Conservation (phyloP, 129 eudicot species). For the Pittosporum tobira region DNA sequence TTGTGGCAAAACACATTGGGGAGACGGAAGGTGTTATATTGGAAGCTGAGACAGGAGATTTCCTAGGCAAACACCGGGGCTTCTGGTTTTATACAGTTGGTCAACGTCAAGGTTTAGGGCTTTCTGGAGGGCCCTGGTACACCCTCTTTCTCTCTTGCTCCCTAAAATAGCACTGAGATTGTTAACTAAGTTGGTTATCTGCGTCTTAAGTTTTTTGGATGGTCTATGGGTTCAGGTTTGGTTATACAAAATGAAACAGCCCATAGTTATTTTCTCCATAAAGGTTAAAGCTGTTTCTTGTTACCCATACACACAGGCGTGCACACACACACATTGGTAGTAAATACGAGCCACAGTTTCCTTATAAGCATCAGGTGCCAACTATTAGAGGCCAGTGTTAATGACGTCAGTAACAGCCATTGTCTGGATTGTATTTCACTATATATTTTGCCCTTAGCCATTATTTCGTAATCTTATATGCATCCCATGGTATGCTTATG, state of each 20-base stretch:
- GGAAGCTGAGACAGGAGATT: conserved; percentile 96
- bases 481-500: conserved; percentile 14
- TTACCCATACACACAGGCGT: too few relatives aligned
- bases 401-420: too few relatives aligned
- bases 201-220: background rate
- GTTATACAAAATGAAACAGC: background rate
- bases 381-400: too few relatives aligned
- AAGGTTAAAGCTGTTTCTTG: too few relatives aligned
- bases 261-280: too few relatives aligned
- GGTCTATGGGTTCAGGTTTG: background rate
- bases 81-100: conserved; percentile 96
- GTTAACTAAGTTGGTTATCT: background rate
- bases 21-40: conserved; percentile 81
- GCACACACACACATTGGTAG: too few relatives aligned
- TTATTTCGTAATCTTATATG: background rate
- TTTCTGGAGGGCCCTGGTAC: conserved; percentile 98
- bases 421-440: too few relatives aligned
- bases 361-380: too few relatives aligned
- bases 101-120: conserved; percentile 94
- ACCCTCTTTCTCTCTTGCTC: background rate
- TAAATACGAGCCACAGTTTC: too few relatives aligned
- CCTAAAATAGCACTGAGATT: background rate
- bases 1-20: conserved; percentile 91
- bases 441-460: too few relatives aligned
- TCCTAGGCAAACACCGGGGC: conserved; percentile 76